Base-by-base conservation (phyloP, 2,329 filamentous ascomycete genomes). In the Exutisphaerella laricina region DNA sequence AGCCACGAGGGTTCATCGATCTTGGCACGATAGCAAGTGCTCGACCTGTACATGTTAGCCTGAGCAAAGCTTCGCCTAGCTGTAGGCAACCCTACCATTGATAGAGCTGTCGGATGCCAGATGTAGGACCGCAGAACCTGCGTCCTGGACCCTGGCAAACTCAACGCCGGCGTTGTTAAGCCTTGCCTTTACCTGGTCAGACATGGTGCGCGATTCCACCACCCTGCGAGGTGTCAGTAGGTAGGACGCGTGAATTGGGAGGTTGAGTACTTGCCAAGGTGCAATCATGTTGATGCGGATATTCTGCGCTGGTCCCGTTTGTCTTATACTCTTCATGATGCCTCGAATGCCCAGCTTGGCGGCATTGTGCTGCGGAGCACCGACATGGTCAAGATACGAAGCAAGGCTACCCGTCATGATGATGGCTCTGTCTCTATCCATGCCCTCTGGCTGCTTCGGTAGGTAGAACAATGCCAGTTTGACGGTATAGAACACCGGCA, bases 371-470 rank as follows among this genome's bases (percentile, higher is more conserved):
- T 28, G 10, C 4, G 36, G 36, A 70, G 58, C 45, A 53, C 66
- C 67, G 8, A 66, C 66, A 4, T 63, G 65, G 43, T 73, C 71
- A 34, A 72, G 67, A 55, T 62, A 73, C 0, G 64, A 65, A 1
- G 67, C 68, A 58, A 73, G 65, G 43, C 66, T 70, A 5, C 69
- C 68, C 0, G 66, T 71, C 12, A 74, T 67, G 38, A 73, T 69
- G 29, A 74, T 66, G 42, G 72, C 68, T 3, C 63, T 55, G 1
- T 64, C 61, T 26, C 23, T 26, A 12, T 26, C 6, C 0, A 58
- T 50, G 0, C 45, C 55, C 7, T 65, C 61, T 1, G 65, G 63
- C 18, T 49, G 47, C 12, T 33, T 21, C 1, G 26, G n/a, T 21
- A 46, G 45, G 55, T 18, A 66, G 61, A 2, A 66, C 61, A 30